Percentiles rank a stretch among this genome's conserved stretches.
Conservation (phyloP, 106 monocot species). For the Phalaenopsis equestris region DNA sequence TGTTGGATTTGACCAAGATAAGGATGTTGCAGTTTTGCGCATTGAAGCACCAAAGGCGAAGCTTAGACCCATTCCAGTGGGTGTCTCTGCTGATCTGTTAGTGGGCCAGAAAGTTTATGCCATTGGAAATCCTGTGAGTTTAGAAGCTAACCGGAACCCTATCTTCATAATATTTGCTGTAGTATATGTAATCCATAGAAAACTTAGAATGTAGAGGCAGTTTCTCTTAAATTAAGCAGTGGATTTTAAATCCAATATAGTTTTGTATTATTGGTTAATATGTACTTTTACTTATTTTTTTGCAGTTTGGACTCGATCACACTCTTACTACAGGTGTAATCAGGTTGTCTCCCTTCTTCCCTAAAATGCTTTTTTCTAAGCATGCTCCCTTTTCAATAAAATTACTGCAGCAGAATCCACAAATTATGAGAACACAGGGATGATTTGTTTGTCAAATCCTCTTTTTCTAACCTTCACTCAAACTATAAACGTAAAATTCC, state of each 20-base stretch:
- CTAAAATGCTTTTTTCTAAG: too few species aligned
- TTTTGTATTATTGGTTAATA: not conserved
- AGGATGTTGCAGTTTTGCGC: slow-evolving; percentile 93
- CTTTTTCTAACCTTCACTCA: not conserved
- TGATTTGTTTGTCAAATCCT: not conserved
- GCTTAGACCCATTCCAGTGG: slow-evolving; percentile 80
- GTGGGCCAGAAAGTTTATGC: slow-evolving; percentile 98
- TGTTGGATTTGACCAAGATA: slow-evolving; percentile 98
- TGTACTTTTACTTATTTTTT: slow-evolving; percentile 7
- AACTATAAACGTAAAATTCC: not conserved
- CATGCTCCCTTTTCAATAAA: not conserved
- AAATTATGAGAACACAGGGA: not conserved
- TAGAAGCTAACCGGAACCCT: not conserved
- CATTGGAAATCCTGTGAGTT: slow-evolving; percentile 92
- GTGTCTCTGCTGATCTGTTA: slow-evolving; percentile 75
- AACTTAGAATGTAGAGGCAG: too few species aligned
- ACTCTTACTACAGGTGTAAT: slow-evolving; percentile 94
- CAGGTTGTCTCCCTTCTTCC: slow-evolving; percentile 35
- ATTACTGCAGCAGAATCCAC: not conserved
- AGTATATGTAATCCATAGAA: too few species aligned
- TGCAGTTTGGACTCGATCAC: slow-evolving; percentile 98
- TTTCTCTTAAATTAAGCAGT: not conserved
- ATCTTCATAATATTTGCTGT: not conserved
- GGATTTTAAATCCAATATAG: not conserved
- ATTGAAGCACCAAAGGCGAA: slow-evolving; percentile 76